Evolutionary conservation across 768 basidiomycete species (phyloP).

Genomic region (Tricholoma saponaceum): DNA sequence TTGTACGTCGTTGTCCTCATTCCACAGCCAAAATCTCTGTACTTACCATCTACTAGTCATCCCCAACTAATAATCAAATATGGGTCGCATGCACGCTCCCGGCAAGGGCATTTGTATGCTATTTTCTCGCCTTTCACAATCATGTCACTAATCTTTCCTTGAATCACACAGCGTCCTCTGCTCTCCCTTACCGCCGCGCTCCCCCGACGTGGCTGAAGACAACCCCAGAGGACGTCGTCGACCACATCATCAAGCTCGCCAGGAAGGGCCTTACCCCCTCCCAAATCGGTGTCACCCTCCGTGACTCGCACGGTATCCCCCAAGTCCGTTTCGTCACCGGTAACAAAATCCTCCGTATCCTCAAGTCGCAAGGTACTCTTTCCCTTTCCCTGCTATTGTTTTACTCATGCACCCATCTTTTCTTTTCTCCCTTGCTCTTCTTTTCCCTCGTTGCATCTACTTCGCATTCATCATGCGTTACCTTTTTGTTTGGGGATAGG

Average conservation of each 20-base stretch:
- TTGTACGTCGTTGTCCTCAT: too few species aligned
- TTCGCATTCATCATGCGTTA: constrained; percentile 14
- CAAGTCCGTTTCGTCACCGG: constrained; percentile 98
- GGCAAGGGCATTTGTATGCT: constrained; percentile 99
- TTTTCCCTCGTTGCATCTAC: constrained; percentile 8
- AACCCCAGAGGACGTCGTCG: constrained; percentile 90
- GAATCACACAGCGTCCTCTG: constrained; percentile 68
- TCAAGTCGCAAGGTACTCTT: constrained; percentile 90
- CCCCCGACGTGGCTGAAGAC: constrained; percentile 98
- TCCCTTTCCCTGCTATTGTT: constrained; percentile 1
- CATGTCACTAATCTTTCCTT: background rate
- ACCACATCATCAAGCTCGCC: constrained; percentile 96
- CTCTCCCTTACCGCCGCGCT: constrained; percentile 93
- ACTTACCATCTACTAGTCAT: constrained; percentile 14
- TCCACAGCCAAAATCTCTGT: too few species aligned
- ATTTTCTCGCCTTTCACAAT: constrained; percentile 16
- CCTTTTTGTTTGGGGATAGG: constrained; percentile 69
- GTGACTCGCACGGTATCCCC: constrained; percentile 97
- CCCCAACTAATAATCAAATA: constrained; percentile 36
- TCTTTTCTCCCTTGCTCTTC: constrained; percentile 9
- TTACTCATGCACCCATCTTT: too few species aligned
- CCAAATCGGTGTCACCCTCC: constrained; percentile 96
- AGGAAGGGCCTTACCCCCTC: constrained; percentile 97
- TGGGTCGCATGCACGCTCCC: constrained; percentile 99
- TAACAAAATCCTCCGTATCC: constrained; percentile 98